phyloP scores from a whole-genome alignment of 495 filamentous ascomycete species.

The Aspergillus nanangensis region DNA sequence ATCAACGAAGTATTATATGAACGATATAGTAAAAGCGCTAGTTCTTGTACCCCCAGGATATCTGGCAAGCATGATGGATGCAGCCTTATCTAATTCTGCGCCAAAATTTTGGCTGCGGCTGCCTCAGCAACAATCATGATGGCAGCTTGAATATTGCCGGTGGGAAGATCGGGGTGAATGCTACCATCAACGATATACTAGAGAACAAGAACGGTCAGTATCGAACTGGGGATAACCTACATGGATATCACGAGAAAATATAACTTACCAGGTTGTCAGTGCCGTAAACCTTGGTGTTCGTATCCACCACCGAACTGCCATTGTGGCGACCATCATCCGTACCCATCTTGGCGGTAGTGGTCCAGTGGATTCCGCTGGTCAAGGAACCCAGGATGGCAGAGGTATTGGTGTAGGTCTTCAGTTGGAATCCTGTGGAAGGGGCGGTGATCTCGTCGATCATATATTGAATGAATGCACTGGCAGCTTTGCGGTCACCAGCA shows the following conservation, averaged over 20 bases:
- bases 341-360: conserved; percentile 58
- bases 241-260: neutral
- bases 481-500: conserved; percentile 17
- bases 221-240: no score
- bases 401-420: conserved; percentile 49
- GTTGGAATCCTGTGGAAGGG: conserved; percentile 46
- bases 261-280: conserved; percentile 55
- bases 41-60: no score
- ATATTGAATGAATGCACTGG: conserved; percentile 35
- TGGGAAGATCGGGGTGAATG: conserved; percentile 43
- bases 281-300: conserved; percentile 61
- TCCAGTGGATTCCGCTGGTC: conserved; percentile 68
- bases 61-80: no score
- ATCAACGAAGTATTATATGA: no score
- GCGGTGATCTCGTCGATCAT: conserved; percentile 50
- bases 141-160: conserved; percentile 39
- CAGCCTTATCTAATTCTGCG: no score
- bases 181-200: conserved; percentile 34
- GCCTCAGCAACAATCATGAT: conserved; percentile 42
- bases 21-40: no score
- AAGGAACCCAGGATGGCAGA: conserved; percentile 41
- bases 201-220: conserved; percentile 5
- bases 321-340: conserved; percentile 54
- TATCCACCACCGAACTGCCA: conserved; percentile 60
- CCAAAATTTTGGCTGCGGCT: conserved; percentile 34